A percentile compares a stretch with the other conserved stretches of the same genome.
phyloP scores from a whole-genome alignment of 2,329 filamentous ascomycete genomes.

The Achaetomium macrosporum region DNA sequence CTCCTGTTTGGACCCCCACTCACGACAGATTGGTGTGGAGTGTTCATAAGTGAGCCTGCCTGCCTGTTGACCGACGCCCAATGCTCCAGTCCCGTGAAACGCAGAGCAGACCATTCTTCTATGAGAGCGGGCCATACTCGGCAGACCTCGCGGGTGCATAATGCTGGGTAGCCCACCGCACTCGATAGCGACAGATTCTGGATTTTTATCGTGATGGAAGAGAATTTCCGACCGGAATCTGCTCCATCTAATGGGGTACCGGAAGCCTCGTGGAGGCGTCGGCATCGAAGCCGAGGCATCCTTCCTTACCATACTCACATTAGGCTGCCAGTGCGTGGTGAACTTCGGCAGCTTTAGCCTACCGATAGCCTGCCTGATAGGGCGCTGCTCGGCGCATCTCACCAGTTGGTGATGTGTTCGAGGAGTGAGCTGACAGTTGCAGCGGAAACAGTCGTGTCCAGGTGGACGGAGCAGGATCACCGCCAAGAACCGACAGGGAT shows the following conservation, averaged over 20 bases:
- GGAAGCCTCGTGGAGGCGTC: too few relatives aligned
- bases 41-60: background rate
- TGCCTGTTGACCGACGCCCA: background rate
- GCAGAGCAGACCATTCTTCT: slow-evolving; percentile 5
- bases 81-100: background rate
- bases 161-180: background rate
- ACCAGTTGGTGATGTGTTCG: background rate
- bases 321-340: too few relatives aligned
- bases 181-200: background rate
- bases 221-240: background rate
- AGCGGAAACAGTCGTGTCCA: slow-evolving; percentile 5
- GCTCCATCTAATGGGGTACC: too few relatives aligned
- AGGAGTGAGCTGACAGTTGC: background rate
- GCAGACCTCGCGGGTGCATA: background rate
- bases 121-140: background rate
- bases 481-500: background rate
- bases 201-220: background rate
- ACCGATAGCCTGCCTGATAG: too few relatives aligned
- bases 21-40: background rate
- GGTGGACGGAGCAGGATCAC: background rate
- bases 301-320: too few relatives aligned
- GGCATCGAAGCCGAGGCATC: too few relatives aligned
- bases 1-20: slow-evolving; percentile 3
- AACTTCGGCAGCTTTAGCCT: too few relatives aligned
- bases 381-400: background rate